Percentiles rank a stretch among this genome's conserved stretches.
phyloP scores from a whole-genome alignment of 306 rosid genomes.

The Cajanus cajan region DNA sequence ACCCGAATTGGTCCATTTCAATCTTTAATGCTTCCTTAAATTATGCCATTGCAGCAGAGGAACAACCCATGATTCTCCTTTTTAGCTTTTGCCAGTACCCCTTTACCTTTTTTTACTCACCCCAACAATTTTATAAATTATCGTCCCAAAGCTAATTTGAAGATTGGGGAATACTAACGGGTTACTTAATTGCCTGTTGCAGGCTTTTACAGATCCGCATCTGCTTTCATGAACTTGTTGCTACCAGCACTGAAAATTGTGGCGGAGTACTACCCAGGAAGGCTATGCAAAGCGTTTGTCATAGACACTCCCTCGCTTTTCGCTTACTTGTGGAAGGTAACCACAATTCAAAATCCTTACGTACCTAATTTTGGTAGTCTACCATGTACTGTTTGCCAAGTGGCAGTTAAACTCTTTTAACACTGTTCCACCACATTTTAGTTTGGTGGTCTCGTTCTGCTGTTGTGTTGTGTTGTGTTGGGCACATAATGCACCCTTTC shows the following conservation, averaged over 20 bases:
- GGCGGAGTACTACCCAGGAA: slow-evolving; percentile 77
- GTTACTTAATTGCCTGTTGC: slow-evolving; percentile 21
- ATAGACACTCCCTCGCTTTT: slow-evolving; percentile 93
- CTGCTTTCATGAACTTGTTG: slow-evolving; percentile 78
- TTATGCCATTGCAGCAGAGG: slow-evolving; percentile 33
- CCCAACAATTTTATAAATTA: slow-evolving; percentile 16
- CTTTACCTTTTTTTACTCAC: neutral
- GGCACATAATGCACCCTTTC: neutral
- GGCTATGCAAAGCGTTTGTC: slow-evolving; percentile 67
- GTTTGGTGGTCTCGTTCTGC: neutral
- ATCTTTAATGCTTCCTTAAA: slow-evolving; percentile 53
- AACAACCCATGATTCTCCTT: slow-evolving; percentile 48
- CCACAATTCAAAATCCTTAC: slow-evolving; percentile 29
- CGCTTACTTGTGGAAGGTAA: slow-evolving; percentile 95
- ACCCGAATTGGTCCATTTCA: slow-evolving; percentile 48
- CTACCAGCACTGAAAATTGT: slow-evolving; percentile 71
- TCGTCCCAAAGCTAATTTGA: neutral
- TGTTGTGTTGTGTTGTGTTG: neutral
- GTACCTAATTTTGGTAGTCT: slow-evolving; percentile 27
- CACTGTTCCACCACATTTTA: neutral
- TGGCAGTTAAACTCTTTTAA: slow-evolving; percentile 24
- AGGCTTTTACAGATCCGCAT: slow-evolving; percentile 93
- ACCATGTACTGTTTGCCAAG: slow-evolving; percentile 24
- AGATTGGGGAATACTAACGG: neutral
- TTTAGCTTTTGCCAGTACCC: slow-evolving; percentile 31